Evolutionary conservation across 139 green algal genomes (phyloP), one percentile per base, ranked within the genome.

Genomic region (Penium margaritaceum): DNA sequence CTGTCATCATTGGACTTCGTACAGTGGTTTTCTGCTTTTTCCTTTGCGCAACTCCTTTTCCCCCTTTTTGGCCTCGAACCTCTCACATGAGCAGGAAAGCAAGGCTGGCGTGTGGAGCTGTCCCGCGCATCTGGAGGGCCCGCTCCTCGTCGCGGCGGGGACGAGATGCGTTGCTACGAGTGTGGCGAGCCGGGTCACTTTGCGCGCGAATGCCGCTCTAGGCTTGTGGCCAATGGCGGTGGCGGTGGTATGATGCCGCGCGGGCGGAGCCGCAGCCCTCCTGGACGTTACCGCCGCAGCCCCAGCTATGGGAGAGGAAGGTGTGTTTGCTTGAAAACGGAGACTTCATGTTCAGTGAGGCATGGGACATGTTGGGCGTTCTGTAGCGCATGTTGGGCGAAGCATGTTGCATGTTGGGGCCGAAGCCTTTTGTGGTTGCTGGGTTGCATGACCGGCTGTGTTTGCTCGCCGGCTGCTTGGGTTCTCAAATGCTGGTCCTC

Each of bases 121-220:
- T 79, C 69, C 33, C 69, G 75, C 21, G 62, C 38, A 2, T 39
- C 54, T 27, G 75, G 70, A 29, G 69, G 75, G 29, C 32, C 54
- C 0, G 33, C 33, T 21, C 62, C n/a, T 17, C 21, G 75, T n/a
- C 17, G 74, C 27, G 70, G 75, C 21, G 75, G 54, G 9, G 75
- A 80, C 30, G 68, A 79, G 7, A 80, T 73, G 55, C 32, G 36
- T 2, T 82, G 75, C 64, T 82, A 82, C 33, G 75, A 82, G 46
- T 82, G 75, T 27, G 75, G 75, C 19, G 75, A 82, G 38, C 57
- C 70, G 12, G 75, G 75, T 38, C 75, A 82, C 33, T 82, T 82
- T 75, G 75, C 75, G 2, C 35, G 75, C 27, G 75, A 82, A 55
- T 82, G 75, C 63, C n/a, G 75, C 37, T 33, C 80, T n/a, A 32